Evolutionary conservation across 208 protist genomes (phyloP), one percentile per base, ranked within the genome.

Genomic region (Spongospora subterranea): DNA sequence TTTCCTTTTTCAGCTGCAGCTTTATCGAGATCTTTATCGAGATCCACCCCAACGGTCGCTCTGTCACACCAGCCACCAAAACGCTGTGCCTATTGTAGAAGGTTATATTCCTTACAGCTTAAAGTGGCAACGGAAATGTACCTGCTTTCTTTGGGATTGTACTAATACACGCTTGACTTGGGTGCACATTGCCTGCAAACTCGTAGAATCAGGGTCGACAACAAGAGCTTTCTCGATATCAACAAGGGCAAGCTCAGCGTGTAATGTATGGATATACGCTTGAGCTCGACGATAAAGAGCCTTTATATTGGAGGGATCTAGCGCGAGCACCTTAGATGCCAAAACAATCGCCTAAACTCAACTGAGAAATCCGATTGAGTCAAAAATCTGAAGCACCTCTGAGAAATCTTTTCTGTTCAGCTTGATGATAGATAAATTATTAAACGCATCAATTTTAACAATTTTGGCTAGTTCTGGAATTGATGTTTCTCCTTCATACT

Each of bases 61-160:
- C n/a, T 6, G 40, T 82, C 71, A 43, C 71, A 82, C 71, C 71
- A 82, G 35, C 71, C 71, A 20, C 71, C 71, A n/a, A 82, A 82
- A 35, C 40, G 71, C 6, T 6, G 11, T n/a, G 71, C 71, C 71
- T 82, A n/a, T n/a, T 82, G 6, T 60, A 24, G 6, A 29, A 60
- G 24, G 6, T 29, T 24, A 60, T 60, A 6, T 60, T 6, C 50
- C 24, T 60, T 60, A 24, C 24, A 24, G 6, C 24, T 60, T 60
- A 6, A 6, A 60, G 24, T 60, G 13, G 6, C 50, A 60, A 29
- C 24, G 13, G 6, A 60, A n/a, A 24, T 24, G 6, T 60, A 60
- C 50, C 50, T 6, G 6, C 50, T 60, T 60, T 60, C 24, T 60
- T 6, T 60, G 6, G 50, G 50, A 6, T 60, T 60, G 6, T 6